Conservation (phyloP, 2,329 filamentous ascomycete species). For the Corynespora cassiicola region DNA sequence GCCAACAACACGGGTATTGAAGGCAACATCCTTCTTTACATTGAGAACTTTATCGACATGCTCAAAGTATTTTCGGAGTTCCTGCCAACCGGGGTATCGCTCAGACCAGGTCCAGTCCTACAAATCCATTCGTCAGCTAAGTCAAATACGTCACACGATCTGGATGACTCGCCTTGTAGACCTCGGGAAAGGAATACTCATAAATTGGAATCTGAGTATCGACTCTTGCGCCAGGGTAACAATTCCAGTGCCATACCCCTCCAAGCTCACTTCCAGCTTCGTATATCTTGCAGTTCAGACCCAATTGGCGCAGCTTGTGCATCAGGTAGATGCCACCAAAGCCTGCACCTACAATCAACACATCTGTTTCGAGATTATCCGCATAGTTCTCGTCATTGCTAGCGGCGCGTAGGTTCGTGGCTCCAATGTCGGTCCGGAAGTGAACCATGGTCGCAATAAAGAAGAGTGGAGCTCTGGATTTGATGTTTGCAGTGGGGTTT, state of each 20-base stretch:
- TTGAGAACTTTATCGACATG: constrained; percentile 63
- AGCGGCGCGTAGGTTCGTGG: constrained; percentile 23
- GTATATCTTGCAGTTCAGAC: constrained; percentile 49
- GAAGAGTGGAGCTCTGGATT: too few relatives aligned
- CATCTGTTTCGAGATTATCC: constrained; percentile 44
- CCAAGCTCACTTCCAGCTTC: constrained; percentile 50
- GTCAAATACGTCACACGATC: too few relatives aligned
- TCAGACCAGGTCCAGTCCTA: constrained; percentile 64
- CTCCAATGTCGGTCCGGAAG: constrained; percentile 40
- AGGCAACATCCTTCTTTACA: constrained; percentile 64
- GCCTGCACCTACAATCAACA: constrained; percentile 48
- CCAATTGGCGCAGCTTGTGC: constrained; percentile 49
- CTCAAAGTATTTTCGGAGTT: constrained; percentile 65
- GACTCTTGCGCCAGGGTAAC: constrained; percentile 55
- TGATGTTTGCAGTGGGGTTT: too few relatives aligned
- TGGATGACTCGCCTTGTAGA: constrained; percentile 47
- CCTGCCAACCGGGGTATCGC: constrained; percentile 59
- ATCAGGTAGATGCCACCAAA: constrained; percentile 52
- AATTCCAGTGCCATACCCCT: constrained; percentile 55
- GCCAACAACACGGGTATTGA: constrained; percentile 62
- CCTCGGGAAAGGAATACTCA: constrained; percentile 54
- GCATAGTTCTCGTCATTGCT: constrained; percentile 38
- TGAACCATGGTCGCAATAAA: constrained; percentile 29
- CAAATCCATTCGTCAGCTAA: too few relatives aligned
- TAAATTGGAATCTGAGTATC: constrained; percentile 57